A percentile compares a stretch with the other conserved stretches of the same genome.
Conservation (phyloP, 169 alveolate species). For the Eimeria tenella region DNA sequence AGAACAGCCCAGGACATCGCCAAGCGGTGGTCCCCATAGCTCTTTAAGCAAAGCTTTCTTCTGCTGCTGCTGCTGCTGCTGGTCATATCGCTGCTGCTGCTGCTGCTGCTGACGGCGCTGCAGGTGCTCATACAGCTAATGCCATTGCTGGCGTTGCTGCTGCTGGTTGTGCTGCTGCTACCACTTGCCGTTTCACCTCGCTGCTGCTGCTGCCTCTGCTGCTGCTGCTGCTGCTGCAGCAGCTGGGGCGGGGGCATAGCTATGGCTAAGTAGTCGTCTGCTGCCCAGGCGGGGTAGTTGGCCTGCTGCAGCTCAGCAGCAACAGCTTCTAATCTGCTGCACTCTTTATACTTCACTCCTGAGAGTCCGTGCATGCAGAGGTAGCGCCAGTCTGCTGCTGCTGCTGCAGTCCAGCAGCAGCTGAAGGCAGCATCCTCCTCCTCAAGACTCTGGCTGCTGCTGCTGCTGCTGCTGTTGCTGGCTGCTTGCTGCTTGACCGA, state of each 20-base stretch:
- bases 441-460: background rate
- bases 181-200: no score
- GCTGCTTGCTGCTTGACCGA: background rate
- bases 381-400: background rate
- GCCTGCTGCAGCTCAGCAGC: background rate
- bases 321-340: background rate
- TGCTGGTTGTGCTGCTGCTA: background rate
- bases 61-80: no score
- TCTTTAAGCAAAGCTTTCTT: no score
- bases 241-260: background rate
- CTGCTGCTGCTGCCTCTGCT: background rate
- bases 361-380: background rate
- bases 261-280: background rate
- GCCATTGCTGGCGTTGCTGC: background rate
- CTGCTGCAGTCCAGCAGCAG: conserved; percentile 7
- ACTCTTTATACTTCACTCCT: background rate
- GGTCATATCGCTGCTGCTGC: no score
- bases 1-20: conserved; percentile 15
- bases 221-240: background rate
- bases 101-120: no score
- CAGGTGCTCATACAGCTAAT: no score
- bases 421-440: background rate
- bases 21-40: background rate
- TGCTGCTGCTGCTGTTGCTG: background rate
- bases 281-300: background rate